Base-by-base conservation (phyloP, 202 grass and related monocot genomes). In the Panicum virgatum region DNA sequence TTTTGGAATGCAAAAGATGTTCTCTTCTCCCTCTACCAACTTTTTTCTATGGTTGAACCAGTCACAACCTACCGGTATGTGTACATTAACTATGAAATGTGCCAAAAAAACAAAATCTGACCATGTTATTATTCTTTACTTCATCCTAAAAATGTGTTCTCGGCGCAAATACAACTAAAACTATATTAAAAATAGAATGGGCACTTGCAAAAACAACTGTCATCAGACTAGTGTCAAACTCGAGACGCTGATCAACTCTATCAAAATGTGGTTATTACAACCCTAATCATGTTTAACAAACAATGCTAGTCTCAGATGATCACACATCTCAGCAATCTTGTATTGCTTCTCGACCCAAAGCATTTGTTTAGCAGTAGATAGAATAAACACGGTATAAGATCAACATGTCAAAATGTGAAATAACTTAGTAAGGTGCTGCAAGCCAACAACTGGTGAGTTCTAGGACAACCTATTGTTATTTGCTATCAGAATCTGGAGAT, bases 401-500 rank as follows among this genome's bases (percentile, higher is more conserved):
- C 11, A 52, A 69, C 18, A 54, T 30, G 51, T 72, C 14, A 77
- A 80, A 71, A 42, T 45, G 56, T 50, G 38, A 27, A 20, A 62
- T 23, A 82, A 39, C 53, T 63, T 82, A 85, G 67, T 56, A 66
- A 76, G 63, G 38, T 76, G 32, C 27, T 66, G 38, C 38, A 86
- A 44, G 50, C 66, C 15, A 73, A 76, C 19, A 70, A 58, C 7
- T 77, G 37, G 2, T 43, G 19, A 73, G 65, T 73, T 81, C 5
- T 68, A 67, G 66, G 40, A 82, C 50, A 89, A 95, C 90, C 89
- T 98, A 81, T 98, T 98, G 45, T 95, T 95, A 69, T 42, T 90
- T 84, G 83, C 92, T 85, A 93, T 89, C 27, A 95, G 85, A 69
- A 93, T 86, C 86, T 95, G 50, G 58, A 98, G 96, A 62, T 93